Base-by-base conservation (phyloP, 129 eudicot species). In the Lonicera japonica region DNA sequence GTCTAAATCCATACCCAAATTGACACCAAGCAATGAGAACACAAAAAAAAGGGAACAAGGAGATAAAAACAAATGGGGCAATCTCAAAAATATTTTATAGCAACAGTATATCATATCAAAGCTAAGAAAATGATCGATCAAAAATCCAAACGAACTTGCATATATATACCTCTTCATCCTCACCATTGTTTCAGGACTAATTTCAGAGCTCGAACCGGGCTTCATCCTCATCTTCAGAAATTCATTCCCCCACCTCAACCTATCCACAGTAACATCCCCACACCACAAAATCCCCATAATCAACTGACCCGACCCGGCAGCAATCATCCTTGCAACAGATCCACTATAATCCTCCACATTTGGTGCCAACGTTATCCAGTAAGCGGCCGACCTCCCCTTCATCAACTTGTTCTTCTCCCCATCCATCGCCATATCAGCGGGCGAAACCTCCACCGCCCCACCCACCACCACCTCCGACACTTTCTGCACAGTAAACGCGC, bases 251-350 rank as follows among this genome's bases (percentile, higher is more conserved):
- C 96, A 88, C 54, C 70, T 88, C 50, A 94, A 65, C 73, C 96
- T 70, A 67, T 89, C 99, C 50, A 77, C 86, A 21, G 96, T 88
- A 34, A 88, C 81, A 77, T 94, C 96, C 51, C 99, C 96, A 75
- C 96, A 94, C 99, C 99, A 94, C 81, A 94, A 75, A 21, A 94
- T 88, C 89, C 99, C 96, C 77, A 63, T 82, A 13, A 88, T 76
- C 67, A 94, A 66, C 74, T 80, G 83, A 11, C 89, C 96, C 20
- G 99, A 88, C 11, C 99, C 96, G 0, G 83, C 66, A 4, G 96
- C 96, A 69, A 94, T 88, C 86, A 79, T 53, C 80, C 73, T 75
- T 12, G 99, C 92, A 19, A 73, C 82, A 20, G 74, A 51, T 9
- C 87, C 79, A 50, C 96, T 88, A 43, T 88, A 88, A 41, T 94